Percentiles rank a stretch among this genome's conserved stretches.
Evolutionary conservation across 495 filamentous ascomycete species (phyloP).

Genomic region (Penicillium goetzii): DNA sequence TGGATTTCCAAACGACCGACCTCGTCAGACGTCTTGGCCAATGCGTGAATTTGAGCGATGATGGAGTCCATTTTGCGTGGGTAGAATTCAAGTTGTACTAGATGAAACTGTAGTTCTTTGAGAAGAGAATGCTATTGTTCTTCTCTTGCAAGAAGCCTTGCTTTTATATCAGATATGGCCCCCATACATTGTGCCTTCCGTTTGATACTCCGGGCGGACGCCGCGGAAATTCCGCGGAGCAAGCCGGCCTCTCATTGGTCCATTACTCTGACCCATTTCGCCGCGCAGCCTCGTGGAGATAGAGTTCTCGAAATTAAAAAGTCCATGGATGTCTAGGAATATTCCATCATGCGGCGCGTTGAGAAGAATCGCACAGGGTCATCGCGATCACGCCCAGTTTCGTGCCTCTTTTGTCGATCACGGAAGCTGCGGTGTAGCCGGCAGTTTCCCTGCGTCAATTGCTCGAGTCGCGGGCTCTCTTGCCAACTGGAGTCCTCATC

Average conservation of each 20-base stretch:
- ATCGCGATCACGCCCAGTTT: slow-evolving; percentile 34
- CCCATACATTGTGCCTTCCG: background rate
- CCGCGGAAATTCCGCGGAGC: slow-evolving; percentile 30
- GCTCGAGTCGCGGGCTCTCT: slow-evolving; percentile 38
- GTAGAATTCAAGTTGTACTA: background rate
- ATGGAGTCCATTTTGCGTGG: slow-evolving; percentile 33
- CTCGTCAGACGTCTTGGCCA: slow-evolving; percentile 30
- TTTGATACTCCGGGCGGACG: slow-evolving; percentile 4
- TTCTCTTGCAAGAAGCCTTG: background rate
- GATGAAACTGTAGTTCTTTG: background rate
- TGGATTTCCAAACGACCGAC: slow-evolving; percentile 27
- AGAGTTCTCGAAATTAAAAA: background rate
- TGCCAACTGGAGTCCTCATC: slow-evolving; percentile 33
- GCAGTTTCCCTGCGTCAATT: slow-evolving; percentile 47
- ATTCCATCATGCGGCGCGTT: slow-evolving; percentile 18
- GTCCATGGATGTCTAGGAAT: background rate
- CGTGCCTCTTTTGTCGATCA: slow-evolving; percentile 49
- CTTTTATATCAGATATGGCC: slow-evolving; percentile 11
- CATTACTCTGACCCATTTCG: background rate
- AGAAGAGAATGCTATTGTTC: background rate
- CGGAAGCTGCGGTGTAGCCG: slow-evolving; percentile 53
- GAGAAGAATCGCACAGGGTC: slow-evolving; percentile 17
- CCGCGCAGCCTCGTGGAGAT: background rate
- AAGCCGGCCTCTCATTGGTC: slow-evolving; percentile 22
- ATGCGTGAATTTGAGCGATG: slow-evolving; percentile 27